Conservation (phyloP, 805 yeast genomes). For the Cyberlindnera suaveolens region DNA sequence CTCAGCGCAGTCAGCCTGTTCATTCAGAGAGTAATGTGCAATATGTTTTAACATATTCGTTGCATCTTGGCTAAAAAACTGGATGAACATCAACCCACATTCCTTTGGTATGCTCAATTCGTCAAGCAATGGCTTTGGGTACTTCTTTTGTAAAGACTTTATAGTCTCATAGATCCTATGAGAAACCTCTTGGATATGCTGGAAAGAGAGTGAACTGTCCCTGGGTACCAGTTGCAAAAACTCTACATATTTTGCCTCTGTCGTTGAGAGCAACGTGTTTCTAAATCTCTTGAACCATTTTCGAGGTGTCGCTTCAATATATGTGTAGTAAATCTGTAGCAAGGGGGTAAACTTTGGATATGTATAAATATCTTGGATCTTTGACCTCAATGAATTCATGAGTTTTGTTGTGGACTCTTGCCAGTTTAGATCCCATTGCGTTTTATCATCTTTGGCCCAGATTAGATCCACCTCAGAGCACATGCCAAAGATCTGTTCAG, state of each 20-base stretch:
- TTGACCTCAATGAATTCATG: slow-evolving; percentile 38
- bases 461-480: slow-evolving; percentile 20
- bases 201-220: slow-evolving; percentile 43
- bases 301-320: slow-evolving; percentile 30
- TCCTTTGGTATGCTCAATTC: slow-evolving; percentile 45
- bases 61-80: slow-evolving; percentile 49
- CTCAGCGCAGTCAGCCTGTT: slow-evolving; percentile 35
- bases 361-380: slow-evolving; percentile 36
- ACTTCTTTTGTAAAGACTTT: slow-evolving; percentile 48
- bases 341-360: slow-evolving; percentile 54
- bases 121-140: slow-evolving; percentile 56
- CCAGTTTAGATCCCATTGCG: slow-evolving; percentile 43
- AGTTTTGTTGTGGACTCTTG: slow-evolving; percentile 39
- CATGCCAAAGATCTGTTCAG: not conserved
- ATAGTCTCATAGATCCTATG: slow-evolving; percentile 46
- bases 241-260: slow-evolving; percentile 38
- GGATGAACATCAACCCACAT: slow-evolving; percentile 42
- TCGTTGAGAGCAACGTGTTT: slow-evolving; percentile 31
- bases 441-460: slow-evolving; percentile 43
- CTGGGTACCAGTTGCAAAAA: slow-evolving; percentile 50
- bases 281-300: slow-evolving; percentile 36
- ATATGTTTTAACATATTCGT: slow-evolving; percentile 45
- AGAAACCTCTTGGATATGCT: slow-evolving; percentile 52
- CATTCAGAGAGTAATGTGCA: slow-evolving; percentile 30
- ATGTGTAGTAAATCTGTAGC: slow-evolving; percentile 42